phyloP scores from a whole-genome alignment of 306 rosid species.

The Dryas octopetala region DNA sequence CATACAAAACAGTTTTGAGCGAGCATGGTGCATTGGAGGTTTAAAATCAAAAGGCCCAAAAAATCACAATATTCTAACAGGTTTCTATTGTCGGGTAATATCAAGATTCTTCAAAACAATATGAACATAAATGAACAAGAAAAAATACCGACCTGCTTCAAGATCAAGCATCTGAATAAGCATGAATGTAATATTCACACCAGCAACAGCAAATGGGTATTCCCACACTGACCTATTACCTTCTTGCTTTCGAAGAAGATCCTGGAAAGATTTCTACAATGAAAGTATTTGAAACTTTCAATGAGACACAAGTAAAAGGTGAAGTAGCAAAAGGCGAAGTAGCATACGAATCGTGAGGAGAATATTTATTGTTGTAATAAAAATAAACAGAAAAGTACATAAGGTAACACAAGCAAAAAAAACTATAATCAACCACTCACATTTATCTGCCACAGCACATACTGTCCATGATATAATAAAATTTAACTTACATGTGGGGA shows the following conservation, averaged over 20 bases:
- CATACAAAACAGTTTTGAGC: background rate
- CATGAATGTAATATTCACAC: constrained; percentile 98
- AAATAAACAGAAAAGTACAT: background rate
- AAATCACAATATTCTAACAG: background rate
- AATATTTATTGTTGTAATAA: background rate
- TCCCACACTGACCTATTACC: constrained; percentile 99
- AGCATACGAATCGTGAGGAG: background rate
- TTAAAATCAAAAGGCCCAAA: background rate
- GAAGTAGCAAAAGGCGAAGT: background rate
- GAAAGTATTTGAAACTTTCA: constrained; percentile 28
- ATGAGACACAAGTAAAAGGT: constrained; percentile 7
- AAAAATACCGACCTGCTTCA: constrained; percentile 75
- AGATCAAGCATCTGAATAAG: constrained; percentile 98
- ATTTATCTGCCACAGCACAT: background rate
- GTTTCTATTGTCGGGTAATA: background rate
- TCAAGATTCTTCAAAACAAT: background rate
- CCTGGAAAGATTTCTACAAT: constrained; percentile 89
- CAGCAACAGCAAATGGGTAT: constrained; percentile 99
- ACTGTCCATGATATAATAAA: background rate
- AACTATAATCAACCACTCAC: background rate
- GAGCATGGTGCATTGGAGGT: background rate
- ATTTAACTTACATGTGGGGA: background rate
- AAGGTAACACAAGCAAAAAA: background rate
- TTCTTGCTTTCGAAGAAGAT: constrained; percentile 93
- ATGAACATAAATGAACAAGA: constrained; percentile 11